These are phyloP conservation scores for Aegle marmelos DNA, from an alignment of 345 rosid species.

Conservation along the genomic window DNA sequence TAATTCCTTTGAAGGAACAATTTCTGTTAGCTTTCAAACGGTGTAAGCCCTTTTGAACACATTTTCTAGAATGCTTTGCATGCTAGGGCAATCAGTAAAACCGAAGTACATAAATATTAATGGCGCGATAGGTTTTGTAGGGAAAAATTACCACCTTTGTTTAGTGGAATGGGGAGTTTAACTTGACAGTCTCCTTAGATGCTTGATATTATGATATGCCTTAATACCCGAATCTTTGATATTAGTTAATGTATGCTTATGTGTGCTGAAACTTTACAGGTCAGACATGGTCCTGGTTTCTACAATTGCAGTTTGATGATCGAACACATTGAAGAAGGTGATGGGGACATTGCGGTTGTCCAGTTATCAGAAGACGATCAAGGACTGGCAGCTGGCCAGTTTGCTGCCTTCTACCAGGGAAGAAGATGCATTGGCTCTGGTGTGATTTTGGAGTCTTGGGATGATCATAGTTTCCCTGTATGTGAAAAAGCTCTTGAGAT, in stretches of 20 bases:
- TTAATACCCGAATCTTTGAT: neutral
- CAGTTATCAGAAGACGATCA: conserved; percentile 78
- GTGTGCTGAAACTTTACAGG: conserved; percentile 40
- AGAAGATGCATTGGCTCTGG: conserved; percentile 81
- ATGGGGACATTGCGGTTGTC: conserved; percentile 56
- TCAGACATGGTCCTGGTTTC: conserved; percentile 88
- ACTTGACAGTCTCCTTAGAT: neutral
- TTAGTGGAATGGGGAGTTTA: neutral
- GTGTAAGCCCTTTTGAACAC: neutral
- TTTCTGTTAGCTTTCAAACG: neutral
- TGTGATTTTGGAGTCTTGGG: conserved; percentile 80
- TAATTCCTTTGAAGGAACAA: neutral
- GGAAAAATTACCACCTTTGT: neutral
- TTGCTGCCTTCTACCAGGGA: conserved; percentile 79
- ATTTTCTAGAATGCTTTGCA: neutral
- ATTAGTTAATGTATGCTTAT: neutral
- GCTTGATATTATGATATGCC: neutral
- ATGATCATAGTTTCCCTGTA: conserved; percentile 78
- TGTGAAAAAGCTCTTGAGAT: conserved; percentile 78
- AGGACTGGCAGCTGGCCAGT: conserved; percentile 95
- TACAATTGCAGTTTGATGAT: conserved; percentile 57
- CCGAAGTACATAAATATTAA: neutral
- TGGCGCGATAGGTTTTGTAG: neutral
- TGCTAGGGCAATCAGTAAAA: neutral
- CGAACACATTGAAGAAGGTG: conserved; percentile 32